Conservation (phyloP, 164 flowering plant species). For the Magnolia changhungtana region DNA sequence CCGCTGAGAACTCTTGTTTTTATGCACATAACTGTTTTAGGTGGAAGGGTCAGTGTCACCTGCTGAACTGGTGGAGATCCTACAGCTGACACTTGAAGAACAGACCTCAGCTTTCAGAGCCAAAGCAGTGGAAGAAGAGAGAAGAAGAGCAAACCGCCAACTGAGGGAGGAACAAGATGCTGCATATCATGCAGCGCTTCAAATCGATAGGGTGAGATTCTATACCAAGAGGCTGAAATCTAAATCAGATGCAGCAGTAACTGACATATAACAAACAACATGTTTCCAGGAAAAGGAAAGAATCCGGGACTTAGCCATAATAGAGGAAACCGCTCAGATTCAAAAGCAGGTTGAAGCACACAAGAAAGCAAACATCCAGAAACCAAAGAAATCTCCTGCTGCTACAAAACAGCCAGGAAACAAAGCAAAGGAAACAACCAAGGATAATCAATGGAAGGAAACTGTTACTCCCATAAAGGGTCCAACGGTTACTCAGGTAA, state of each 20-base stretch:
- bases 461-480: slow-evolving; percentile 14
- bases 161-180: slow-evolving; percentile 73
- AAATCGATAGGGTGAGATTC: slow-evolving; percentile 43
- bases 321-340: slow-evolving; percentile 4
- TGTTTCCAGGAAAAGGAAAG: slow-evolving; percentile 41
- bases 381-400: slow-evolving; percentile 9
- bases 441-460: slow-evolving; percentile 20
- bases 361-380: not conserved
- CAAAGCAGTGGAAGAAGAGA: slow-evolving; percentile 26
- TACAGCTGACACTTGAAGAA: slow-evolving; percentile 64
- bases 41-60: slow-evolving; percentile 73
- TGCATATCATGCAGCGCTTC: slow-evolving; percentile 55
- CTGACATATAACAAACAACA: too few relatives aligned
- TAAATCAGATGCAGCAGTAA: too few relatives aligned
- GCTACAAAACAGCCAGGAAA: slow-evolving; percentile 11
- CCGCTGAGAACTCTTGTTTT: too few relatives aligned
- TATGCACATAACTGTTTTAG: slow-evolving; percentile 20
- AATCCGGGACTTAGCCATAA: slow-evolving; percentile 9
- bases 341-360: slow-evolving; percentile 6
- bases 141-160: slow-evolving; percentile 24
- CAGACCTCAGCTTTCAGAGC: slow-evolving; percentile 56
- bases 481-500: slow-evolving; percentile 41
- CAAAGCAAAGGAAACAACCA: slow-evolving; percentile 22
- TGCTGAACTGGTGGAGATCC: slow-evolving; percentile 59
- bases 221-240: not conserved